A percentile compares a stretch with the other conserved stretches of the same genome.
Conservation (phyloP, 306 rosid species). For the Quercus variabilis region DNA sequence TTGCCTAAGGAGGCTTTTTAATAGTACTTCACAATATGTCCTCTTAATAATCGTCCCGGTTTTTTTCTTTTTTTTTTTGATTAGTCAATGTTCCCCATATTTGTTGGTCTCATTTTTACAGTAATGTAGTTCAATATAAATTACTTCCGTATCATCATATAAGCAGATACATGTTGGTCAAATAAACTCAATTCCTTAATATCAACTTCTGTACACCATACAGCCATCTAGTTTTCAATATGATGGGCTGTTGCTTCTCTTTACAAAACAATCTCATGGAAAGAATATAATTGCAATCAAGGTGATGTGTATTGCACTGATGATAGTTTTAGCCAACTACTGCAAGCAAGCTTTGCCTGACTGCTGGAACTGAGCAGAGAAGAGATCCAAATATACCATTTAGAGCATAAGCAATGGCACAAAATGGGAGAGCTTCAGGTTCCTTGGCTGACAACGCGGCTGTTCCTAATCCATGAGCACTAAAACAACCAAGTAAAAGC, state of each 20-base stretch:
- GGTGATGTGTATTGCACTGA: neutral
- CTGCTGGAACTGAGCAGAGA: conserved; percentile 76
- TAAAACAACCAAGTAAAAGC: conserved; percentile 24
- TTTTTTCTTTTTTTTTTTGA: no score
- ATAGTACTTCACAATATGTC: no score
- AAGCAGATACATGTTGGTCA: neutral
- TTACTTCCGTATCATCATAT: neutral
- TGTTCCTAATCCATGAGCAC: conserved; percentile 96
- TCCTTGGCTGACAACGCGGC: conserved; percentile 96
- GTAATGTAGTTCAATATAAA: no score
- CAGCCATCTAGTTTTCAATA: neutral
- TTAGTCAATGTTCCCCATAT: no score
- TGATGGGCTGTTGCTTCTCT: neutral
- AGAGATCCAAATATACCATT: conserved; percentile 91
- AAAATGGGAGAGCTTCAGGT: conserved; percentile 97
- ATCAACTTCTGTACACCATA: neutral
- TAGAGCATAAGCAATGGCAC: conserved; percentile 89
- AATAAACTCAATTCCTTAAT: neutral
- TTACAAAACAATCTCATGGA: neutral
- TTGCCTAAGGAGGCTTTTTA: no score
- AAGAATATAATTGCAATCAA: neutral
- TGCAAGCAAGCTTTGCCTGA: conserved; percentile 76
- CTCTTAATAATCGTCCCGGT: no score
- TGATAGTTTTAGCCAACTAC: conserved; percentile 52
- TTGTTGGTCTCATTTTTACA: no score